phyloP scores from a whole-genome alignment of 306 rosid genomes.

The Sesbania bispinosa region DNA sequence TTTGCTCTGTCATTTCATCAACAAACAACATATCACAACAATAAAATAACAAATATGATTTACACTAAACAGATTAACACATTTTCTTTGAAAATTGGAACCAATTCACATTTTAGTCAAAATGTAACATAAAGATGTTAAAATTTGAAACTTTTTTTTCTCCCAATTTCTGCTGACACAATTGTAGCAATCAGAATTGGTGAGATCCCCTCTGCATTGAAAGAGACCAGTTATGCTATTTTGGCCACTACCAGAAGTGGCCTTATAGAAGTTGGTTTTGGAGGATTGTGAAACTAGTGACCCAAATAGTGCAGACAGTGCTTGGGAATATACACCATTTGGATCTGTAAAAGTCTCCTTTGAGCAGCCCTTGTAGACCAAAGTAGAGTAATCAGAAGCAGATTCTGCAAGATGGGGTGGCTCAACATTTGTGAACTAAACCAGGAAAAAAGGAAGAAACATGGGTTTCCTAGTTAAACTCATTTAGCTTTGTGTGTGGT shows the following conservation, averaged over 20 bases:
- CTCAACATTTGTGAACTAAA: slow-evolving; percentile 23
- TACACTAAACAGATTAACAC: too few species aligned
- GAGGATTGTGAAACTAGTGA: slow-evolving; percentile 73
- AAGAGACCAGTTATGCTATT: slow-evolving; percentile 68
- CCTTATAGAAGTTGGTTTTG: slow-evolving; percentile 64
- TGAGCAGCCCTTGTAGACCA: slow-evolving; percentile 92
- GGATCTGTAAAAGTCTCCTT: slow-evolving; percentile 83
- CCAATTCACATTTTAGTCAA: not conserved
- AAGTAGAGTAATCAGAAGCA: slow-evolving; percentile 54
- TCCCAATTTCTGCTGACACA: slow-evolving; percentile 81
- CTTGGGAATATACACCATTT: slow-evolving; percentile 75
- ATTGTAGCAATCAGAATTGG: slow-evolving; percentile 67
- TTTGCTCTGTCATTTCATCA: slow-evolving; percentile 56
- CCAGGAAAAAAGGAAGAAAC: slow-evolving; percentile 36
- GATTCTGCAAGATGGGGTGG: slow-evolving; percentile 48
- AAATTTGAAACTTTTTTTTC: not conserved
- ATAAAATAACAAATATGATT: slow-evolving; percentile 61
- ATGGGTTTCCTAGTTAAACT: slow-evolving; percentile 41
- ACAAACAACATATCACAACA: slow-evolving; percentile 15
- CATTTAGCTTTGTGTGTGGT: slow-evolving; percentile 41
- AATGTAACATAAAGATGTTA: not conserved
- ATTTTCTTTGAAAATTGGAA: too few species aligned
- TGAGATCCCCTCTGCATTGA: slow-evolving; percentile 96
- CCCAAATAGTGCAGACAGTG: slow-evolving; percentile 75
- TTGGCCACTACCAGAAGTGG: slow-evolving; percentile 69